Percentiles rank a stretch among this genome's conserved stretches.
These are phyloP conservation scores for Neocucurbitaria cava DNA, from an alignment of 2,329 filamentous ascomycete genomes.

Conservation along the genomic window DNA sequence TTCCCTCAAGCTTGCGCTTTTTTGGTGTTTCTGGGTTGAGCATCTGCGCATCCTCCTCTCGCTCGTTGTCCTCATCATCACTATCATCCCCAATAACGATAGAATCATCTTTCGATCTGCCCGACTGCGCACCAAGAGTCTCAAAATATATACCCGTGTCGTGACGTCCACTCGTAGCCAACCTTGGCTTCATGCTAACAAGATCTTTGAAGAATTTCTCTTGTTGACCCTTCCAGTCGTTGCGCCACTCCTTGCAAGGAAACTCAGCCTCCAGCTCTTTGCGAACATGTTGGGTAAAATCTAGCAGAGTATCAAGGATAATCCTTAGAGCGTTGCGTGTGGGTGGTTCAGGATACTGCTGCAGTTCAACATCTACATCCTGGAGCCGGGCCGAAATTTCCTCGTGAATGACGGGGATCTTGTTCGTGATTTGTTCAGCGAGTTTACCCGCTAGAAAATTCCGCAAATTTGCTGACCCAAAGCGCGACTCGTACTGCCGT, in stretches of 20 bases:
- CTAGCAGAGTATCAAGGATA: slow-evolving; percentile 65
- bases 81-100: slow-evolving; percentile 31
- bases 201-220: slow-evolving; percentile 59
- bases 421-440: slow-evolving; percentile 51
- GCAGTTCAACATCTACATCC: slow-evolving; percentile 63
- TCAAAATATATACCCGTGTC: slow-evolving; percentile 21
- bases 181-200: slow-evolving; percentile 32
- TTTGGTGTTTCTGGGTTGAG: slow-evolving; percentile 34
- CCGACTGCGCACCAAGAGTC: slow-evolving; percentile 3
- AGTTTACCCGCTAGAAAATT: slow-evolving; percentile 57
- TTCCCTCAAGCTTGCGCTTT: slow-evolving; percentile 34
- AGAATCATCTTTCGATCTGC: slow-evolving; percentile 15
- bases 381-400: slow-evolving; percentile 58
- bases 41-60: not conserved
- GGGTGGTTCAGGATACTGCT: slow-evolving; percentile 70
- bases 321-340: slow-evolving; percentile 69
- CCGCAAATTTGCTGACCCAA: slow-evolving; percentile 62
- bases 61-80: slow-evolving; percentile 13
- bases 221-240: slow-evolving; percentile 54
- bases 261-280: slow-evolving; percentile 61
- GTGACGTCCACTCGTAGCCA: slow-evolving; percentile 11
- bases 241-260: slow-evolving; percentile 50
- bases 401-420: slow-evolving; percentile 52
- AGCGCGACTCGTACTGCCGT: slow-evolving; percentile 49
- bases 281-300: slow-evolving; percentile 63